phyloP scores from a whole-genome alignment of 2,329 filamentous ascomycete genomes.

The Penicillium occitanis region DNA sequence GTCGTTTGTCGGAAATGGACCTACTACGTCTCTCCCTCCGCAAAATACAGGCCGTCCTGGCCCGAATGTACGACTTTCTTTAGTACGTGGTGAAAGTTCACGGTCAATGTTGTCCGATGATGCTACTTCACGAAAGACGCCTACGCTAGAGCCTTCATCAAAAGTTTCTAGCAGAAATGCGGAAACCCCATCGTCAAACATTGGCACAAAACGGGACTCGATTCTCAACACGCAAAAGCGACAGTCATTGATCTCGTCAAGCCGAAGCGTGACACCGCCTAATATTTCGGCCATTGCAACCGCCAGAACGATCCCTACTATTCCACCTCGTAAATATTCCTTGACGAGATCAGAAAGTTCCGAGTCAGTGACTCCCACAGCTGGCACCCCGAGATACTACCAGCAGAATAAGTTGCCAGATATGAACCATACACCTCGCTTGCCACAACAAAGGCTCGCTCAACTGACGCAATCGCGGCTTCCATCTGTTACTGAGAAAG shows the following conservation, averaged over 20 bases:
- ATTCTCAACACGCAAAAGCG: slow-evolving; percentile 1
- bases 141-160: not conserved
- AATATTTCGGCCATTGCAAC: not conserved
- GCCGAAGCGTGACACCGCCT: not conserved
- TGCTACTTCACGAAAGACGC: not conserved
- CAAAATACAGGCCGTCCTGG: slow-evolving; percentile 46
- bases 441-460: not conserved
- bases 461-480: slow-evolving; percentile 15
- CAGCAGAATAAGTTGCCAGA: slow-evolving; percentile 4
- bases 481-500: slow-evolving; percentile 6
- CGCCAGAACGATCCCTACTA: not conserved
- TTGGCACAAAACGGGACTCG: not conserved
- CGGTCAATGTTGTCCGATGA: slow-evolving; percentile 4
- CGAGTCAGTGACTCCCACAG: not conserved
- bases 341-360: slow-evolving; percentile 7
- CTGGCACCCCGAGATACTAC: not conserved
- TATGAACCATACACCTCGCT: slow-evolving; percentile 1
- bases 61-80: slow-evolving; percentile 30
- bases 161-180: not conserved
- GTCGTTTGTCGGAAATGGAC: not conserved
- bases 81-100: slow-evolving; percentile 8
- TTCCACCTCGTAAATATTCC: slow-evolving; percentile 17
- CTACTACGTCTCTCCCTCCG: slow-evolving; percentile 30
- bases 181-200: not conserved
- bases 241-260: slow-evolving; percentile 11